A percentile compares a stretch with the other conserved stretches of the same genome.
phyloP scores from a whole-genome alignment of 108 stramenopile species.

The Cyclotella atomus region DNA sequence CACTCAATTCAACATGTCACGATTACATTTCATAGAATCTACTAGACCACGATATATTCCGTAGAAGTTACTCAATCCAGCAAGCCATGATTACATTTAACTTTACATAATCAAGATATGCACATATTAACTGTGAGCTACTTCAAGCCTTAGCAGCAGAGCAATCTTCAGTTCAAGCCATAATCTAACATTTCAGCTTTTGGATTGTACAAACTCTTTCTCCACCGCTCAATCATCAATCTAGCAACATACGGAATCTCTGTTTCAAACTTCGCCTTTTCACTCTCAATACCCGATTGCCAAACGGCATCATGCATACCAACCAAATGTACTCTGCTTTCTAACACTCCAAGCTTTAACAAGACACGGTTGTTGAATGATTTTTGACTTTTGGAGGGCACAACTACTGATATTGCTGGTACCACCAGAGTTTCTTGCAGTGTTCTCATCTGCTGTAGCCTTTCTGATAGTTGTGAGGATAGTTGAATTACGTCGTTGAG shows the following conservation, averaged over 20 bases:
- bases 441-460: constrained; percentile 50
- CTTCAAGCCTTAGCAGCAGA: too few relatives aligned
- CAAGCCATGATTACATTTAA: too few relatives aligned
- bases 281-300: constrained; percentile 44
- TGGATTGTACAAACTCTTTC: constrained; percentile 72
- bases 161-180: constrained; percentile 4
- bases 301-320: constrained; percentile 80
- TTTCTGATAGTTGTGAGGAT: constrained; percentile 45
- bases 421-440: constrained; percentile 62
- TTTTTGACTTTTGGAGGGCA: constrained; percentile 69
- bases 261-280: constrained; percentile 57
- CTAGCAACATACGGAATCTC: constrained; percentile 72
- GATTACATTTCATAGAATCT: too few relatives aligned
- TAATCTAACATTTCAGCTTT: constrained; percentile 54
- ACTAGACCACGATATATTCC: too few relatives aligned
- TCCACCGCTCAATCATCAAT: constrained; percentile 82
- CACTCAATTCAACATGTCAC: neutral
- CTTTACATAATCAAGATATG: too few relatives aligned
- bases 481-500: constrained; percentile 41
- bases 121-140: too few relatives aligned
- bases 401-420: constrained; percentile 59
- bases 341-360: constrained; percentile 64
- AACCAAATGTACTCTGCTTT: constrained; percentile 78
- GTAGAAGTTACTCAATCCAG: too few relatives aligned
- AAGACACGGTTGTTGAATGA: constrained; percentile 81